Evolutionary conservation across 305 asterid genomes (phyloP), one percentile per base, ranked within the genome.

Genomic region (Fraxinus paxiana): DNA sequence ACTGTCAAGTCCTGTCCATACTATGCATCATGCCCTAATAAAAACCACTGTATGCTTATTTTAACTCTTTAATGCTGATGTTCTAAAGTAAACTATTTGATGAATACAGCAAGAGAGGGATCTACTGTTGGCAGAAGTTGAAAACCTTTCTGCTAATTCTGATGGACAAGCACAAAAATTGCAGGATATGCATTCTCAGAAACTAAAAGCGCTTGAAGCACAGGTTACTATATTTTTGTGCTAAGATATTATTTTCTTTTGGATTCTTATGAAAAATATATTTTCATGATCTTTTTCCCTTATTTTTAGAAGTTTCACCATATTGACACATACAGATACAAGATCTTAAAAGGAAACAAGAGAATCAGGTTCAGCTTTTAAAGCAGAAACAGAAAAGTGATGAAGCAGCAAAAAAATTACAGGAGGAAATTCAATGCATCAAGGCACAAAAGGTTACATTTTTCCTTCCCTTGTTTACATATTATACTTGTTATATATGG

Each of bases 381-480:
- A 96, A 91, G 87, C 98, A 94, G 91, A 96, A 96, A 87, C 98
- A 96, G 79, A 96, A 96, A 90, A 96, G 99, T 34, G 99, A 96
- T 82, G 99, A 96, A 46, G 99, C 98, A 61, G 97, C 99, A 10
- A 94, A 87, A 86, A 89, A 94, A 78, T 87, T 96, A 73, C 98
- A 92, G 85, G 99, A 96, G 61, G 98, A 96, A 89, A 96, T 96
- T 87, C 99, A 94, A 77, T 90, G 88, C 93, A 96, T 96, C 84
- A 96, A 96, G 87, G 95, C 97, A 7, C 99, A 96, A 85, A 96
- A 96, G 98, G 99, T 94, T 46, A 82, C 77, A 63, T 77, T 78
- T 56, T 75, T 63, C 70, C 72, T 79, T 65, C 38, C 75, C 59
- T 75, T 80, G 34, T 82, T 43, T 51, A 28, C 65, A 24, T 76